These are phyloP conservation scores for Lepiota venenata DNA, from an alignment of 768 basidiomycete species.

Conservation along the genomic window DNA sequence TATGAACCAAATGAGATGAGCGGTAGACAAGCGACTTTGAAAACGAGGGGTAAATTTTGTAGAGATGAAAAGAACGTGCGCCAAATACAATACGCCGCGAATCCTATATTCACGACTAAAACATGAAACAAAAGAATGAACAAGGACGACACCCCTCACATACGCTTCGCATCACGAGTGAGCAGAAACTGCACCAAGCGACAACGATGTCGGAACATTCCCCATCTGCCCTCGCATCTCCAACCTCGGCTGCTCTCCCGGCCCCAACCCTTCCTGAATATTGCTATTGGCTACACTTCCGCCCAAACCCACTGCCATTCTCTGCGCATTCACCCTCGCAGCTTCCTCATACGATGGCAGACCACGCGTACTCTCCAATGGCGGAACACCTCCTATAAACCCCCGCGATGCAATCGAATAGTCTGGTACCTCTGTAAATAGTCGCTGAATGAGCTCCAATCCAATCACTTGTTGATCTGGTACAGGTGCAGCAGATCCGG, in stretches of 20 bases:
- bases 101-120: too few relatives aligned
- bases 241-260: background rate
- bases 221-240: background rate
- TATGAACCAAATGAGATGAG: too few relatives aligned
- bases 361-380: slow-evolving; percentile 69
- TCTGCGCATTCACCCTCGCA: slow-evolving; percentile 5
- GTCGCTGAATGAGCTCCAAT: slow-evolving; percentile 46
- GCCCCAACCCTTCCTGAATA: background rate
- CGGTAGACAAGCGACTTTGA: too few relatives aligned
- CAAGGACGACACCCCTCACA: too few relatives aligned
- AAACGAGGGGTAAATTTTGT: too few relatives aligned
- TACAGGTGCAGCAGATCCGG: background rate
- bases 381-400: slow-evolving; percentile 81
- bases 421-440: slow-evolving; percentile 78
- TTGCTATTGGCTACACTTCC: background rate
- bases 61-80: too few relatives aligned
- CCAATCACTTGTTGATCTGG: slow-evolving; percentile 14
- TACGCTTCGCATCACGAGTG: background rate
- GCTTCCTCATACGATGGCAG: slow-evolving; percentile 88
- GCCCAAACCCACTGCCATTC: background rate
- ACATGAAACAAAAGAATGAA: too few relatives aligned
- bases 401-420: slow-evolving; percentile 83
- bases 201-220: background rate
- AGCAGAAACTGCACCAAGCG: background rate
- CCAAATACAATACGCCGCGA: too few relatives aligned